Conservation (phyloP, 371 early-diverging fungal genomes). For the Saksenaea vasiformis region DNA sequence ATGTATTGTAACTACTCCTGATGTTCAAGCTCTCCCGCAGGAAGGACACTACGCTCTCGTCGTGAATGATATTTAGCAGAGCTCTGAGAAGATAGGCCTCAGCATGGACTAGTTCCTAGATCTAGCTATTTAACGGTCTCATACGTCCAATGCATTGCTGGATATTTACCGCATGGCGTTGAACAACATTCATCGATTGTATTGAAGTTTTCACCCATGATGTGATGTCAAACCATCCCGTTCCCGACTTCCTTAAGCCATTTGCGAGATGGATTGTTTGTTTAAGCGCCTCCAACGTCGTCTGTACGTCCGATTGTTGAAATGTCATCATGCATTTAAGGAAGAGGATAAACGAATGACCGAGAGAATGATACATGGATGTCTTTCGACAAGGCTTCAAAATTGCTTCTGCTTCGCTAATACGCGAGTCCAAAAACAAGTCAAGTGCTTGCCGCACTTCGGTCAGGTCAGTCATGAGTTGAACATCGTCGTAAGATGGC, state of each 20-base stretch:
- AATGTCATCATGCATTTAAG: constrained; percentile 77
- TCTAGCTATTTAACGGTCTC: not conserved
- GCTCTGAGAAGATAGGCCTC: constrained; percentile 73
- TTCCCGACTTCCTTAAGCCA: constrained; percentile 50
- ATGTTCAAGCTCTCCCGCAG: constrained; percentile 76
- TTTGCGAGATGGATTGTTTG: constrained; percentile 57
- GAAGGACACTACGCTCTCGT: constrained; percentile 72
- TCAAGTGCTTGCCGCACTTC: constrained; percentile 61
- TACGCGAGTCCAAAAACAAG: constrained; percentile 66
- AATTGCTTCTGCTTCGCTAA: constrained; percentile 62
- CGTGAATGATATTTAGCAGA: constrained; percentile 64
- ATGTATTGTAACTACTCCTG: constrained; percentile 63
- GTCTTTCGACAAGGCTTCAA: constrained; percentile 44
- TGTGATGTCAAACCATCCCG: constrained; percentile 36
- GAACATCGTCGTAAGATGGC: not conserved
- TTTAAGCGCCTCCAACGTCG: constrained; percentile 60
- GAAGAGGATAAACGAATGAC: constrained; percentile 64
- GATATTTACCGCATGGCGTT: constrained; percentile 66
- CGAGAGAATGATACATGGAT: constrained; percentile 70
- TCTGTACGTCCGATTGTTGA: constrained; percentile 61
- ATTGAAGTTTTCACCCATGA: constrained; percentile 50
- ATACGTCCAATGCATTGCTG: not conserved
- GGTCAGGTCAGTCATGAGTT: constrained; percentile 41
- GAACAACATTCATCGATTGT: constrained; percentile 58
- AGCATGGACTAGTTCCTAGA: constrained; percentile 69